Evolutionary conservation across 192 early-diverging fungal species (phyloP), one percentile per base, ranked within the genome.

Genomic region (Powellomyces hirtus): DNA sequence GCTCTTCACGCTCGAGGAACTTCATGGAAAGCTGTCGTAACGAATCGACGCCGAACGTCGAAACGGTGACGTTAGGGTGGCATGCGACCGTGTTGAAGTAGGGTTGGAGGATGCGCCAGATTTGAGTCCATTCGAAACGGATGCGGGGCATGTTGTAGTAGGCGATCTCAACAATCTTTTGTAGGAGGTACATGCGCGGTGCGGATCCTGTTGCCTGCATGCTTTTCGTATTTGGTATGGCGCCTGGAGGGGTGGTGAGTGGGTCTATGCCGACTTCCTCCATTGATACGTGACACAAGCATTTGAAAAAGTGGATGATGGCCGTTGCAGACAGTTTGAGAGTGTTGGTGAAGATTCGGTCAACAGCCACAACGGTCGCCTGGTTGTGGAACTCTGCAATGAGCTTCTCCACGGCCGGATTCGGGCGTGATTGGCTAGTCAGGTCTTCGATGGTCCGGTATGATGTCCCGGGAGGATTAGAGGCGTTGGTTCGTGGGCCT

Each of bases 71-170:
- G 70, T 91, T 91, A n/a, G 90, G 84, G 59, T 96, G 88, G 40
- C 89, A 89, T 4, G 90, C 94, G 18, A 94, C 91, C 2, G 68
- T 86, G 72, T 96, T 91, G 71, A 95, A 96, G 68, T 95, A 88
- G 8, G 83, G 83, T 42, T 82, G 83, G 1, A 85, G 60, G 16
- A 81, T 57, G 58, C 75, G 62, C 94, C 95, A 97, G 45, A 96
- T 86, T 72, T 95, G 90, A 29, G 89, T 90, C 94, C 95, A 98
- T 75, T 95, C 93, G 70, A 92, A 88, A 56, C 95, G 86, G 71
- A 98, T 98, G 64, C 95, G 90, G 38, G 82, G 83, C 93, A 98
- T 95, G 75, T 98, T 98, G 81, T 98, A 98, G 78, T 98, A 92
- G 0, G 92, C 88, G 55, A 98, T 94, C 71, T 98, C 95, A 1